Evolutionary conservation across 352 stramenopile species (phyloP).

Genomic region (Phytophthora fragariaefolia): DNA sequence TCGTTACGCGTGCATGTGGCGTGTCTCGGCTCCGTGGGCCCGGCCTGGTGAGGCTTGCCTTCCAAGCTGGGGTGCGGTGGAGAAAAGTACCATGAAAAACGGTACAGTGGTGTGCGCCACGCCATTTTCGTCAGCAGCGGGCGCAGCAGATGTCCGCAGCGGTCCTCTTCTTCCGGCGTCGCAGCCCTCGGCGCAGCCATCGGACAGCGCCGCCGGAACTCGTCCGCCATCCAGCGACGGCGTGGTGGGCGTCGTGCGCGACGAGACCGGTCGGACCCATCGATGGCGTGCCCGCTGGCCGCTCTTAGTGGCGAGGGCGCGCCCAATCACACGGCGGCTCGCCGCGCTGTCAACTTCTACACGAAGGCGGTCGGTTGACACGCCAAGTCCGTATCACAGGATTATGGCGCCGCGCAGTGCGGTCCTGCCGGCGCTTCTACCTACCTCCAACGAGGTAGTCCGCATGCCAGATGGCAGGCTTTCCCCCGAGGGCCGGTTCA

Average conservation of each 20-base stretch:
- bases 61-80: not conserved
- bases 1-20: not conserved
- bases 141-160: constrained; percentile 1
- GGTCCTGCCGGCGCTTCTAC: not conserved
- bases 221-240: not conserved
- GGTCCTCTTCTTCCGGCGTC: not conserved
- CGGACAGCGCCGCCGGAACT: not conserved
- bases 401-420: constrained; percentile 1
- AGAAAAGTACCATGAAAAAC: not conserved
- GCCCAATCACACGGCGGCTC: constrained; percentile 34
- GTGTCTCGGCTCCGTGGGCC: not conserved
- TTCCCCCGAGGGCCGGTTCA: not conserved
- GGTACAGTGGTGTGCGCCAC: constrained; percentile 11
- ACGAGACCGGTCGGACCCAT: not conserved
- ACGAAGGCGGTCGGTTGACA: not conserved
- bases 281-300: constrained; percentile 4
- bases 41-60: not conserved
- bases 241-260: not conserved
- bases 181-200: not conserved
- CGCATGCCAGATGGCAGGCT: constrained; percentile 5
- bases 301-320: constrained; percentile 15
- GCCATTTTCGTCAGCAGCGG: not conserved
- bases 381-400: not conserved
- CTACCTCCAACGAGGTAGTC: too few relatives aligned
- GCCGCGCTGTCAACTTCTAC: constrained; percentile 35